Conservation (phyloP, 2,329 filamentous ascomycete species). For the Mycocentrospora acerina region DNA sequence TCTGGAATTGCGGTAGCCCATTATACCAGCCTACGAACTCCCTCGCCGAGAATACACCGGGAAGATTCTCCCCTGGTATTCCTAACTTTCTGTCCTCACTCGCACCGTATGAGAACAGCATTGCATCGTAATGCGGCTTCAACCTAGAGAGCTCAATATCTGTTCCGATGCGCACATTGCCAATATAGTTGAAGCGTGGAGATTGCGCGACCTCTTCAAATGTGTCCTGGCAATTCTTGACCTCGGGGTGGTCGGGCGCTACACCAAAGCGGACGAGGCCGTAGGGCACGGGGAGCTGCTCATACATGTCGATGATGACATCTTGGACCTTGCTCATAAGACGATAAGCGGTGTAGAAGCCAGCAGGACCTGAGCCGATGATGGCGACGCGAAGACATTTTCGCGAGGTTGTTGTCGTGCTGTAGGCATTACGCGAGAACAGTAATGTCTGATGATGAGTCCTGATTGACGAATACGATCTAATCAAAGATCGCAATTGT, state of each 20-base stretch:
- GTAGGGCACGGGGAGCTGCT: constrained; percentile 87
- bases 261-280: constrained; percentile 92
- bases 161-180: constrained; percentile 79
- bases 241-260: constrained; percentile 97
- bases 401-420: constrained; percentile 16
- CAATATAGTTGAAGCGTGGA: constrained; percentile 83
- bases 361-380: constrained; percentile 90
- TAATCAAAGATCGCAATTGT: constrained; percentile 8
- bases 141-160: constrained; percentile 68
- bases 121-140: constrained; percentile 82
- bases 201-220: constrained; percentile 86
- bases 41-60: constrained; percentile 81
- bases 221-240: constrained; percentile 97
- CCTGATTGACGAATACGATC: constrained; percentile 1
- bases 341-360: constrained; percentile 90
- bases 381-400: constrained; percentile 77
- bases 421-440: constrained; percentile 23
- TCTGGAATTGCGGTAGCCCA: constrained; percentile 78
- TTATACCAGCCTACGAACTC: constrained; percentile 99
- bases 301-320: constrained; percentile 90
- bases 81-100: constrained; percentile 77
- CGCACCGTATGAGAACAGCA: constrained; percentile 91
- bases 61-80: constrained; percentile 76
- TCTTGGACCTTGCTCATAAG: constrained; percentile 74
- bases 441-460: not conserved